Percentiles rank a stretch among this genome's conserved stretches.
phyloP scores from a whole-genome alignment of 768 basidiomycete genomes.

The Leccinum ochraceum region DNA sequence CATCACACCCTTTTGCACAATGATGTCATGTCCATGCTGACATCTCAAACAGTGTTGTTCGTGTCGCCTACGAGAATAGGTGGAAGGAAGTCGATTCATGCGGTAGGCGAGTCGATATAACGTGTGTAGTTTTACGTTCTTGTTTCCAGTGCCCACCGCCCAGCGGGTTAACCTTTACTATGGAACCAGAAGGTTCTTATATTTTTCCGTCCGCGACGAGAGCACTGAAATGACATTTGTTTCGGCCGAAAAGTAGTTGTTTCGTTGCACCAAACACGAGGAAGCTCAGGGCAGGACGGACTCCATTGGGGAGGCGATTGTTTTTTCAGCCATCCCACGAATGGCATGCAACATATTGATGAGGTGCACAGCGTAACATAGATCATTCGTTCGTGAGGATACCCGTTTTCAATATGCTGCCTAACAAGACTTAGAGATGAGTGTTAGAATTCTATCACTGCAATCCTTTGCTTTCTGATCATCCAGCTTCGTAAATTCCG shows the following conservation, averaged over 20 bases:
- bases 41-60: too few relatives aligned
- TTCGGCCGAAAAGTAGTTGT: neutral
- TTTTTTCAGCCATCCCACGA: neutral
- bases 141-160: neutral
- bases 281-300: neutral
- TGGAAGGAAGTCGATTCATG: too few relatives aligned
- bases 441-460: conserved; percentile 20
- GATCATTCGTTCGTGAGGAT: neutral
- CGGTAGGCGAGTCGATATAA: too few relatives aligned
- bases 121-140: neutral
- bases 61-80: too few relatives aligned
- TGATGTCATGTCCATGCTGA: too few relatives aligned
- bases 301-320: neutral
- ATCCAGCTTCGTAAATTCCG: conserved; percentile 13
- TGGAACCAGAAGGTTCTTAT: neutral
- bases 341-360: conserved; percentile 3
- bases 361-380: neutral
- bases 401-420: neutral
- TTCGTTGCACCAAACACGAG: neutral
- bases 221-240: neutral
- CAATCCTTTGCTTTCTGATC: conserved; percentile 20
- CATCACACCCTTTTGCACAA: too few relatives aligned
- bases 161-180: neutral
- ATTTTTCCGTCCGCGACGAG: neutral
- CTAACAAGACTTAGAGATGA: conserved; percentile 12